These are phyloP conservation scores for Saccharomyces pastorianus DNA, from an alignment of 1,139 yeast genomes.

Conservation along the genomic window DNA sequence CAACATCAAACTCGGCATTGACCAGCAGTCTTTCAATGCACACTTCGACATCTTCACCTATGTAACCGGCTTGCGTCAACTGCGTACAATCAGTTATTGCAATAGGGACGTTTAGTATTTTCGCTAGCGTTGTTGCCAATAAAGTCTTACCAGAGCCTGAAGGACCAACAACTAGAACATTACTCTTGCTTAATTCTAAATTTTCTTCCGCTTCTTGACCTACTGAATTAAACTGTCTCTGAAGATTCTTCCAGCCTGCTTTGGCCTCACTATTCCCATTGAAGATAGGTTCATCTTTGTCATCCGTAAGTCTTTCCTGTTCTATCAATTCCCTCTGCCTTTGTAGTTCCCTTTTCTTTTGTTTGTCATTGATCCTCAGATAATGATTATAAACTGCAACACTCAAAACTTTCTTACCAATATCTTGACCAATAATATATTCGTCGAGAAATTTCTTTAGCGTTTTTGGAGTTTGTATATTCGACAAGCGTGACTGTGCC, in stretches of 20 bases:
- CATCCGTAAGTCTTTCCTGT: constrained; percentile 12
- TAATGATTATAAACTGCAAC: constrained; percentile 52
- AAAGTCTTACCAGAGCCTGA: constrained; percentile 51
- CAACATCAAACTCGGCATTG: constrained; percentile 41
- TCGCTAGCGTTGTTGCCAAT: constrained; percentile 44
- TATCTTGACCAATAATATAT: constrained; percentile 45
- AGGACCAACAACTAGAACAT: constrained; percentile 46
- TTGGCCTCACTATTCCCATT: constrained; percentile 20
- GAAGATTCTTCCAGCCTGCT: constrained; percentile 27
- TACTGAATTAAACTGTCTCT: constrained; percentile 22
- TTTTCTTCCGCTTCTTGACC: constrained; percentile 26
- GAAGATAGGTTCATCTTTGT: constrained; percentile 11
- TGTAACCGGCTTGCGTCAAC: constrained; percentile 50
- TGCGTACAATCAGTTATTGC: constrained; percentile 50
- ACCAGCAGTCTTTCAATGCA: constrained; percentile 43
- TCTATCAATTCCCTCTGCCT: constrained; percentile 13
- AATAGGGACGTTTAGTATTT: constrained; percentile 42
- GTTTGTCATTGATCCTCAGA: constrained; percentile 37
- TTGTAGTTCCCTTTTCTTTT: constrained; percentile 20
- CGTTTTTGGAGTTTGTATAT: constrained; percentile 39
- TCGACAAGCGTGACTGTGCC: constrained; percentile 7
- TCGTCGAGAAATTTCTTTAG: constrained; percentile 39
- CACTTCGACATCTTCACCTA: constrained; percentile 50
- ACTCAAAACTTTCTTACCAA: constrained; percentile 44
- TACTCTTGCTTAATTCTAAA: constrained; percentile 42